A percentile compares a stretch with the other conserved stretches of the same genome.
These are phyloP conservation scores for Astrocystis sublimbata DNA, from an alignment of 495 filamentous ascomycete species.

Conservation along the genomic window DNA sequence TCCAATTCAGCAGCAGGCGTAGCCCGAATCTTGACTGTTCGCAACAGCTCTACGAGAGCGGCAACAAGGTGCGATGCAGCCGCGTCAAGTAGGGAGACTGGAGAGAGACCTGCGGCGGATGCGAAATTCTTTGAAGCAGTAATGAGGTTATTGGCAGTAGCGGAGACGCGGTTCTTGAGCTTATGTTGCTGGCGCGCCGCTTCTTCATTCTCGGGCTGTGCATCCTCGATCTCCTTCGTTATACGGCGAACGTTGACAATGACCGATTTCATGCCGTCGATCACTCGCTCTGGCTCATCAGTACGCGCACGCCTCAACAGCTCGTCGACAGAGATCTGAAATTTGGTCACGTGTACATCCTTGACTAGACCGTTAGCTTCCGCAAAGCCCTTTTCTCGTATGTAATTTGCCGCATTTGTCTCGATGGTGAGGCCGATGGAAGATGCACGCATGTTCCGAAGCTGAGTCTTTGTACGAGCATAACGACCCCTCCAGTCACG, in stretches of 20 bases:
- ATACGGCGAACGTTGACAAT: conserved; percentile 78
- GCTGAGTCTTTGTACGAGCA: conserved; percentile 80
- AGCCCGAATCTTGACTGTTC: conserved; percentile 77
- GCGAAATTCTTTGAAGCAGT: conserved; percentile 92
- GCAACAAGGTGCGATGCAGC: conserved; percentile 90
- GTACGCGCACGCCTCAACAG: conserved; percentile 74
- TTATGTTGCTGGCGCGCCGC: conserved; percentile 58
- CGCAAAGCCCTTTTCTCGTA: conserved; percentile 70
- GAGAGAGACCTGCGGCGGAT: conserved; percentile 76
- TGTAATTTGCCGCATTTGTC: conserved; percentile 61
- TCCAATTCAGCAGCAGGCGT: conserved; percentile 73
- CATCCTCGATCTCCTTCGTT: conserved; percentile 71
- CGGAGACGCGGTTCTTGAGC: conserved; percentile 76
- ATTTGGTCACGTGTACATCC: conserved; percentile 90
- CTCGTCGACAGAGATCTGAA: conserved; percentile 94
- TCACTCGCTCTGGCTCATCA: conserved; percentile 68
- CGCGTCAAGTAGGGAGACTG: conserved; percentile 91
- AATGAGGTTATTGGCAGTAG: conserved; percentile 92
- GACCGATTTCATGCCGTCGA: conserved; percentile 79
- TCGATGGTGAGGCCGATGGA: conserved; percentile 71
- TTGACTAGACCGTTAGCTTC: conserved; percentile 75
- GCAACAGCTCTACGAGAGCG: conserved; percentile 80
- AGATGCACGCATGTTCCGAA: conserved; percentile 76
- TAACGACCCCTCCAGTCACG: conserved; percentile 89
- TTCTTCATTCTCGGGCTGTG: conserved; percentile 49